Evolutionary conservation across 2,329 filamentous ascomycete genomes (phyloP).

Genomic region (Trichoderma harzianum): DNA sequence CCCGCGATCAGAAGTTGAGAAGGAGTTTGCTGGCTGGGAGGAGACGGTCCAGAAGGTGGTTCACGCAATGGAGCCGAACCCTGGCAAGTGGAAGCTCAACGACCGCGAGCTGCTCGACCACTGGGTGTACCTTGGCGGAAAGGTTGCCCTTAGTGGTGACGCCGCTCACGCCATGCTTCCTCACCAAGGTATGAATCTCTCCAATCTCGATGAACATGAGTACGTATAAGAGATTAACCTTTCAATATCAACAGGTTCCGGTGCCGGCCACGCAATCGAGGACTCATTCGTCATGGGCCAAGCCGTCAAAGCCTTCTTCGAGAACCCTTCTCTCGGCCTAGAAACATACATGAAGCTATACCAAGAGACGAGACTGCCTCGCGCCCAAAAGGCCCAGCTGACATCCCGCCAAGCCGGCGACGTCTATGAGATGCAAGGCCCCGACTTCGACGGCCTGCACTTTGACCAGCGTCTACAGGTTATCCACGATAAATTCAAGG

Average conservation of each 20-base stretch:
- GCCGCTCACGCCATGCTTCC: slow-evolving; percentile 13
- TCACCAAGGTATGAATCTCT: not conserved
- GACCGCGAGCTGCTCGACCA: slow-evolving; percentile 5
- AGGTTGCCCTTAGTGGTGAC: slow-evolving; percentile 1
- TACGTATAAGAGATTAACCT: not conserved
- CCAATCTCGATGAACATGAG: not conserved
- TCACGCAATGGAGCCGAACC: slow-evolving; percentile 1
- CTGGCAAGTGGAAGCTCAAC: slow-evolving; percentile 12
- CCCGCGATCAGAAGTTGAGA: slow-evolving; percentile 1
- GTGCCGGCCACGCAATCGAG: slow-evolving; percentile 13
- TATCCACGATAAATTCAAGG: slow-evolving; percentile 12
- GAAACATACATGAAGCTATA: slow-evolving; percentile 15
- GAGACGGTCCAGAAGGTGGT: slow-evolving; percentile 12
- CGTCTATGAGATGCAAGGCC: slow-evolving; percentile 11
- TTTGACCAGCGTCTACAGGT: slow-evolving; percentile 14
- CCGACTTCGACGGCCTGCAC: not conserved
- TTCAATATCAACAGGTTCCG: not conserved
- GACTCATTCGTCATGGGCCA: slow-evolving; percentile 15
- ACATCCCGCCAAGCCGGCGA: slow-evolving; percentile 10
- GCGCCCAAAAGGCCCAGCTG: slow-evolving; percentile 5
- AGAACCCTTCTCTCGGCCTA: not conserved
- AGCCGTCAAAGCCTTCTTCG: slow-evolving; percentile 9
- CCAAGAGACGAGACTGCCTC: not conserved
- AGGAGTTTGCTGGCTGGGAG: slow-evolving; percentile 8
- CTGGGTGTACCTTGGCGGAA: not conserved